These are phyloP conservation scores for Hypomontagnella submonticulosa DNA, from an alignment of 495 filamentous ascomycete genomes.

Conservation along the genomic window DNA sequence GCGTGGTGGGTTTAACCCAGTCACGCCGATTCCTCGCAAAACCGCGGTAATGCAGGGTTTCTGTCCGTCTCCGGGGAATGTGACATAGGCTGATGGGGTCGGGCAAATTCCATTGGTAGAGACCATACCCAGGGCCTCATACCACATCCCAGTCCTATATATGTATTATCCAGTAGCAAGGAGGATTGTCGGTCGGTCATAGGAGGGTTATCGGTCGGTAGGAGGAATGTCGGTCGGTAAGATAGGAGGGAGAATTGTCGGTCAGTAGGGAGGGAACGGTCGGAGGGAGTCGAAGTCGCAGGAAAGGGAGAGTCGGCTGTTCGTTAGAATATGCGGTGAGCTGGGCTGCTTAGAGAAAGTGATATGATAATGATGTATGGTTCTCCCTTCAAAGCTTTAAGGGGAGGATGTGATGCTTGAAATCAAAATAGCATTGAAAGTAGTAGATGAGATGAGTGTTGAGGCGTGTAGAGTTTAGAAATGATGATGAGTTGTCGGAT, in stretches of 20 bases:
- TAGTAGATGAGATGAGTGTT: no score
- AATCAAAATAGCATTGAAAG: no score
- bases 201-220: neutral
- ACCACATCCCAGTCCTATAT: slow-evolving; percentile 20
- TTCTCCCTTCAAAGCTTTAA: no score
- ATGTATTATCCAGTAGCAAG: neutral
- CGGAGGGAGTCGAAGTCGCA: neutral
- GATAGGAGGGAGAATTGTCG: neutral
- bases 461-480: no score
- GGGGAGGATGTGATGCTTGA: no score
- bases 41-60: slow-evolving; percentile 9
- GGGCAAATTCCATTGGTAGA: slow-evolving; percentile 7
- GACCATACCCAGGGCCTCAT: slow-evolving; percentile 16
- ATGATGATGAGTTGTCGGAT: no score
- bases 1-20: neutral
- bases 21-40: neutral
- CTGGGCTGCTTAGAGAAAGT: no score
- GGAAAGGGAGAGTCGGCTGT: neutral
- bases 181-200: neutral
- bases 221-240: neutral
- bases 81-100: slow-evolving; percentile 2
- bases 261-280: neutral
- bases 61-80: slow-evolving; percentile 25
- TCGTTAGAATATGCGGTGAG: neutral
- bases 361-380: no score